Percentiles rank a stretch among this genome's conserved stretches.
Evolutionary conservation across 257 asterid genomes (phyloP).

Genomic region (Oldenlandia corymbosa): DNA sequence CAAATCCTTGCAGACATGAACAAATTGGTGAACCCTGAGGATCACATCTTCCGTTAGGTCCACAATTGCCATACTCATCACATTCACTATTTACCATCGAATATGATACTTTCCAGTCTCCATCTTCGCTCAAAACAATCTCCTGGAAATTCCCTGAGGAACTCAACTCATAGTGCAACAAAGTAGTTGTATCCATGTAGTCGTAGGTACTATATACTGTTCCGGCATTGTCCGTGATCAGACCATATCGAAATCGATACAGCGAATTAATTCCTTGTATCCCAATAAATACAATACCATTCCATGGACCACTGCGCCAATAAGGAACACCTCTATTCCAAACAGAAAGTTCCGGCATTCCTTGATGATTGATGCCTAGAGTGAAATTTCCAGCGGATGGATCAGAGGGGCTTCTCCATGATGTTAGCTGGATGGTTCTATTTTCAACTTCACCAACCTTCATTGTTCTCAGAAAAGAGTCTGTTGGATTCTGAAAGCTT

Average conservation of each 20-base stretch:
- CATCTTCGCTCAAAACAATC: neutral
- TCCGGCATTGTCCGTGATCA: neutral
- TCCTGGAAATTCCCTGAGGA: conserved; percentile 10
- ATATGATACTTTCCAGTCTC: conserved; percentile 9
- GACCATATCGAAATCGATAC: neutral
- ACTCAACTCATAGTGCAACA: neutral
- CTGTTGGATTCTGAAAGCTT: conserved; percentile 31
- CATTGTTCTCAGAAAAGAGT: conserved; percentile 29
- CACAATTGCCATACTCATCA: conserved; percentile 34
- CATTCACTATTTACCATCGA: neutral
- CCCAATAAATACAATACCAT: conserved; percentile 19
- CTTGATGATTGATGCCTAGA: conserved; percentile 17
- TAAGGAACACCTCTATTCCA: conserved; percentile 26
- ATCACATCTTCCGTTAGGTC: conserved; percentile 48
- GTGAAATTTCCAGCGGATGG: conserved; percentile 43
- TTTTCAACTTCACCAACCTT: conserved; percentile 14
- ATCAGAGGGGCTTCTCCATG: conserved; percentile 36
- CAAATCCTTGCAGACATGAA: conserved; percentile 48
- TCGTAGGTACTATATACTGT: neutral
- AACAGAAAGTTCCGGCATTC: conserved; percentile 31
- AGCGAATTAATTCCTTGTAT: neutral
- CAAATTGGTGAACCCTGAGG: conserved; percentile 34
- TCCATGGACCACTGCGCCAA: conserved; percentile 40
- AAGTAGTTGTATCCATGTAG: neutral
- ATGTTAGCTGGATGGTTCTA: conserved; percentile 18